Base-by-base conservation (phyloP, 805 yeast species). In the Wickerhamiella nectarea region DNA sequence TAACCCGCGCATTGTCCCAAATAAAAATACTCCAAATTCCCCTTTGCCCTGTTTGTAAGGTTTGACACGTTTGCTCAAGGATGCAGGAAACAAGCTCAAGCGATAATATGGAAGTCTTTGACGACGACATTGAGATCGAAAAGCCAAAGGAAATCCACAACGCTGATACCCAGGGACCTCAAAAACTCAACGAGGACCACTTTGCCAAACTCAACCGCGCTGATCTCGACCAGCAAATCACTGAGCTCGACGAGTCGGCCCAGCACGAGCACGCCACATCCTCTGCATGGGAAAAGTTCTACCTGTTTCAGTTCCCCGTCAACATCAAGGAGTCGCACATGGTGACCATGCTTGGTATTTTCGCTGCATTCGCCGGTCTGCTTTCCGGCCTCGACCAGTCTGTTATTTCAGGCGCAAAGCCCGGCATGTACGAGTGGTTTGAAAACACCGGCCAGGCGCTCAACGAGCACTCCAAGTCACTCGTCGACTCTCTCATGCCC, bases 311-410 rank as follows among this genome's bases (percentile, higher is more conserved):
- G 43, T 24, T 39, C 36, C 35, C 35, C 19, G 31, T 39, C 36
- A 29, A 29, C 36, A 31, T 39, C 31, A 14, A 29, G n/a, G 70
- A 68, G 46, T 62, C 57, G 31, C 52, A 68, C 53, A 70, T 73
- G 68, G 71, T 69, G 21, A 56, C 58, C 44, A 59, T 71, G 50
- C 60, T 76, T 38, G 82, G 78, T 17, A 56, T 55, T 12, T 75
- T 76, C 51, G 78, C 80, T 5, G 70, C 80, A 5, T 68, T 72
- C 47, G 81, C 78, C 22, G 84, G 84, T 43, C 56, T 76, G 45
- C 69, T 77, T 42, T 74, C 80, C 11, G 83, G 83, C 50, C 60
- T 76, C 38, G 84, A 77, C 60, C 83, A 77, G 64, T 74, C 80
- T 15, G 66, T 76, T 34, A 77, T 77, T 47, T 68, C 76, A 21